Percentiles rank a stretch among this genome's conserved stretches.
Conservation (phyloP, 2,329 filamentous ascomycete species). For the Talaromyces piceae region DNA sequence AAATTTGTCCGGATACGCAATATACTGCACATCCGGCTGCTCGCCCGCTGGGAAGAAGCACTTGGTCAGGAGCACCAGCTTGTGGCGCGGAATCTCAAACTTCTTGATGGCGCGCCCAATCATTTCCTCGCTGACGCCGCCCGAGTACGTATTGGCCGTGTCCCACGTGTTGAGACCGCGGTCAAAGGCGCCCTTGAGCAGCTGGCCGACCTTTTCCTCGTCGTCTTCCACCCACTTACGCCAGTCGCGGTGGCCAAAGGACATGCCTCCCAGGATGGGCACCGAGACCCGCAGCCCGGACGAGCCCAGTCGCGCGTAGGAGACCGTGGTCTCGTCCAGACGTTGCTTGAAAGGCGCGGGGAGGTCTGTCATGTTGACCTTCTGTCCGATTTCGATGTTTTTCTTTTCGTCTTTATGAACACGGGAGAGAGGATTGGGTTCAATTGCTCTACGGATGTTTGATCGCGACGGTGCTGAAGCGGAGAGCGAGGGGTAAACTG, state of each 20-base stretch:
- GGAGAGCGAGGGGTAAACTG: too few relatives aligned
- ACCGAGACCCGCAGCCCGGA: constrained; percentile 19
- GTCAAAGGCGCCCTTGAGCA: constrained; percentile 21
- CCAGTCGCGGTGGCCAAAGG: constrained; percentile 1
- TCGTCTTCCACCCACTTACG: constrained; percentile 1
- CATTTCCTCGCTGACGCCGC: constrained; percentile 55
- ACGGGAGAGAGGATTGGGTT: too few relatives aligned
- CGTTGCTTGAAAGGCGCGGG: constrained; percentile 4
- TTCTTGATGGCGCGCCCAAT: constrained; percentile 56
- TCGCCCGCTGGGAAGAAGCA: constrained; percentile 36
- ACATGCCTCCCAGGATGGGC: constrained; percentile 16
- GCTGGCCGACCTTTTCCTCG: constrained; percentile 4
- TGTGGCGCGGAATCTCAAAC: constrained; percentile 49
- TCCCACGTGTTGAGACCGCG: constrained; percentile 22
- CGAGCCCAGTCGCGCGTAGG: constrained; percentile 14
- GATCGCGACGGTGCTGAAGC: too few relatives aligned
- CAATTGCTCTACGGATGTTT: too few relatives aligned
- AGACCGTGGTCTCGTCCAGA: constrained; percentile 9
- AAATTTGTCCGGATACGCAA: constrained; percentile 31
- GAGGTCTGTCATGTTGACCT: constrained; percentile 4
- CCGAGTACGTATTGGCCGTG: constrained; percentile 29
- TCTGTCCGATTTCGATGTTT: background rate
- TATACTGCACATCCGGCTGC: constrained; percentile 17
- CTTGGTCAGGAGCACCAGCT: constrained; percentile 52
- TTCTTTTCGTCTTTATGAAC: too few relatives aligned